Base-by-base conservation (phyloP, 352 stramenopile genomes). In the Saprolegnia diclina region DNA sequence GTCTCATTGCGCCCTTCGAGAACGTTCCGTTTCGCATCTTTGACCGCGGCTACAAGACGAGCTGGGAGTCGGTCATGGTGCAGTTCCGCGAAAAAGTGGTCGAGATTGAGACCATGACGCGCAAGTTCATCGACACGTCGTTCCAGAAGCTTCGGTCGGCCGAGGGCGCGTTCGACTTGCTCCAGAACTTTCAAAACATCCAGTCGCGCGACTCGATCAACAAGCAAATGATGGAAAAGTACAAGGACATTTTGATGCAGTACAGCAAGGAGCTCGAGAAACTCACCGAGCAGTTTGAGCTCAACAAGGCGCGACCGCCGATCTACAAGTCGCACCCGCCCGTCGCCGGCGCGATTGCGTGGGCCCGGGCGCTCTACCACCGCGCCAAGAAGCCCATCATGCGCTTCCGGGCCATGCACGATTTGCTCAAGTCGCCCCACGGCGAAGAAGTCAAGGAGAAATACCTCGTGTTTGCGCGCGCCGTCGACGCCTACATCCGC, bases 111-210 rank as follows among this genome's bases (percentile, higher is more conserved):
- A 83, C 89, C 32, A 96, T 97, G 90, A 98, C 94, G 3, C 84
- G 89, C 26, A 89, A 86, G 46, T 98, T 98, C 71, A 98, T 98
- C 35, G 93, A 98, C 65, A 91, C 91, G 3, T 97, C 92, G 0
- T 98, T 98, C 67, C 89, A 98, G 75, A 98, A 97, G 70, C 85
- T 98, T 14, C 83, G 94, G 2, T 97, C 88, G 4, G 91, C 95
- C 0, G 94, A 98, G 75, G 94, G 89, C 16, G 95, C 95, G 4
- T 98, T 98, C 56, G 94, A 98, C 73, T 78, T 98, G 53, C 83
- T 98, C n/a, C 87, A 98, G 66, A 98, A 98, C 67, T 98, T 98
- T 73, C 90, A 98, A 65, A 97, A 97, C 52, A 98, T 98, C 59
- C 87, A 98, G 72, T 94, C 89, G 6, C 89, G 94, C 40, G 91